Evolutionary conservation across 768 basidiomycete genomes (phyloP), one percentile per base, ranked within the genome.

Genomic region (Agrocybe praecox): DNA sequence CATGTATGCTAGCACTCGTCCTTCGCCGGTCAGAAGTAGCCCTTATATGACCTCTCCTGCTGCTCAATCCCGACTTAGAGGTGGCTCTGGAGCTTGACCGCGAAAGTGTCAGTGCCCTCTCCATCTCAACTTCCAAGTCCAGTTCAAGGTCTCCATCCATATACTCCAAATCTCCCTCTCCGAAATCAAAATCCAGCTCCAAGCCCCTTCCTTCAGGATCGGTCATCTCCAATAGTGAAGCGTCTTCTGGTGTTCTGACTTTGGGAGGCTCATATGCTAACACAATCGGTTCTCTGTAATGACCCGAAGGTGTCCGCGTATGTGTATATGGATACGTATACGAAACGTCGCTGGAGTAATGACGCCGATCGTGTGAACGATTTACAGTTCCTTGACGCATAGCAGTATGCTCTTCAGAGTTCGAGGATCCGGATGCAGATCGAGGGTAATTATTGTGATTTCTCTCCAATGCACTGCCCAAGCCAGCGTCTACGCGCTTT

Each of bases 261-360:
- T 53, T 52, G 32, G 57, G 57, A 36, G 52, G 57, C 45, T 54
- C 53, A 22, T 59, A 59, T 18, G 57, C 46, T 43, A 59, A 46
- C 33, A 47, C 48, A 24, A 59, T 54, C 23, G 53, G 57, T 12
- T 54, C 42, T 18, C 56, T 52, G n/a, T 26, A 26, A 24, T 43
- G 42, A n/a, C 52, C 10, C 10, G 44, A 24, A 22, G 33, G 2
- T 23, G 42, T 22, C 23, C 24, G 18, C 26, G 40, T 26, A 45
- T 54, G 24, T 18, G 46, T 34, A 40, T 46, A n/a, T 6, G 46
- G 24, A 57, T 57, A 57, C 7, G 56, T 45, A 36, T 55, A 55
- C 17, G 45, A 21, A 19, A 42, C 54, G 17, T 53, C 52, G 44
- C 46, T n/a, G 10, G 29, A 10, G 17, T 45, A 19, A 32, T 32